These are phyloP conservation scores for Pleurotus giganteus DNA, from an alignment of 768 basidiomycete species.

Conservation along the genomic window DNA sequence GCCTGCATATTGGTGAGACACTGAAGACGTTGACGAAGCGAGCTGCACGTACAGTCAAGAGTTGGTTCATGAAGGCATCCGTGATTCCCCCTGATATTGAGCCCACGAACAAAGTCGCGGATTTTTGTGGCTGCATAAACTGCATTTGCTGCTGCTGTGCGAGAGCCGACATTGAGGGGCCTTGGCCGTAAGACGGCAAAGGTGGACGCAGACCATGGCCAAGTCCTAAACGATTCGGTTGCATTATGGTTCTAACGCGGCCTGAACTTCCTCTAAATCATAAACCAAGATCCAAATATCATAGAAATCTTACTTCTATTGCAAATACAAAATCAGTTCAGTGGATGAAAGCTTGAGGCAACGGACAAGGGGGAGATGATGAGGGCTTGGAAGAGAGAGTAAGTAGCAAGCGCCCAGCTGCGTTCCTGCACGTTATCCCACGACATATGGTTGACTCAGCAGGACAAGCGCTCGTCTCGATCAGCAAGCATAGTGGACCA, in stretches of 20 bases:
- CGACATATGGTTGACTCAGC: too few relatives aligned
- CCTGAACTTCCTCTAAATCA: not conserved
- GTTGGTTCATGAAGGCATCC: slow-evolving; percentile 73
- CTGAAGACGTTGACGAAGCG: not conserved
- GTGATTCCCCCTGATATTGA: slow-evolving; percentile 93
- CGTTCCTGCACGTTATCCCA: too few relatives aligned
- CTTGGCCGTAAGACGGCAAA: slow-evolving; percentile 86
- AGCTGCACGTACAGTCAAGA: slow-evolving; percentile 63
- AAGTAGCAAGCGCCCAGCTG: too few relatives aligned
- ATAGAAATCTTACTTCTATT: too few relatives aligned
- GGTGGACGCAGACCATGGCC: slow-evolving; percentile 88
- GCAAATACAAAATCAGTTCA: too few relatives aligned
- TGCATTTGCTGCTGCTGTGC: slow-evolving; percentile 78
- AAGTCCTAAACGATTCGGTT: slow-evolving; percentile 82
- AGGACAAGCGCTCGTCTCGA: not conserved
- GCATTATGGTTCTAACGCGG: slow-evolving; percentile 40
- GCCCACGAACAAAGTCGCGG: slow-evolving; percentile 84
- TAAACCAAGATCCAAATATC: too few relatives aligned
- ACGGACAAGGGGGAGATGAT: not conserved
- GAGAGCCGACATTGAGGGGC: slow-evolving; percentile 88
- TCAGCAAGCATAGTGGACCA: too few relatives aligned
- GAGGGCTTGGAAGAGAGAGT: not conserved
- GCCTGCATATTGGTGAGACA: slow-evolving; percentile 46
- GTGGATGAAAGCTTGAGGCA: not conserved
- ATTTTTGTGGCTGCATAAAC: slow-evolving; percentile 70